A percentile compares a stretch with the other conserved stretches of the same genome.
These are phyloP conservation scores for Chlamydomonas reinhardtii DNA, from an alignment of 163 green algal genomes.

Conservation along the genomic window DNA sequence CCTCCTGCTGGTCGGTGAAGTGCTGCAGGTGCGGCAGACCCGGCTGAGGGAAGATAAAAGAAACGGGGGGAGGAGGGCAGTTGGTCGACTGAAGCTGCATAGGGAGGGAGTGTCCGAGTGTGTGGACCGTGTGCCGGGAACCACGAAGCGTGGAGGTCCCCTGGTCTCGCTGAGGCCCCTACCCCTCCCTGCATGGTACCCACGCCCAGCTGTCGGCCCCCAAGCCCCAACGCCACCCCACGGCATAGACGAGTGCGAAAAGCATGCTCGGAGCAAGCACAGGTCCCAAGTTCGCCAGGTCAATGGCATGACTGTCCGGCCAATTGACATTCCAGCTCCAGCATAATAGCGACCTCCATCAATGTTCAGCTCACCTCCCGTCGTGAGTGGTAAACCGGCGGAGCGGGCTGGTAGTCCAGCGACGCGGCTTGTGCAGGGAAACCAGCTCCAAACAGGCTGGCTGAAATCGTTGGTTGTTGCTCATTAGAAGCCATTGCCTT, in stretches of 20 bases:
- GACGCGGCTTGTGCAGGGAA: constrained; percentile 27
- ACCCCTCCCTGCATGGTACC: background rate
- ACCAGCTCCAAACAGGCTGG: constrained; percentile 1
- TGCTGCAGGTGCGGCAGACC: constrained; percentile 21
- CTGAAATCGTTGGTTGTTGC: background rate
- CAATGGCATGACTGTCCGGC: too few species aligned
- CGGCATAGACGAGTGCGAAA: too few species aligned
- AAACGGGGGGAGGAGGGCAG: background rate
- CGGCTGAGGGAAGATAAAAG: background rate
- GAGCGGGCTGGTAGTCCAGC: constrained; percentile 1
- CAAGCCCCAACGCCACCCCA: too few species aligned
- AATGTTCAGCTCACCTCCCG: constrained; percentile 6
- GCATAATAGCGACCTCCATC: background rate
- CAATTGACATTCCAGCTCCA: too few species aligned
- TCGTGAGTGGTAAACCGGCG: constrained; percentile 6
- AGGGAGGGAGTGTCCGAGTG: background rate
- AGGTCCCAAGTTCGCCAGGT: too few species aligned
- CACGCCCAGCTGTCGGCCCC: too few species aligned
- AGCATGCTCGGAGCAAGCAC: too few species aligned
- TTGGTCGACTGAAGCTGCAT: background rate
- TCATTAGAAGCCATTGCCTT: background rate
- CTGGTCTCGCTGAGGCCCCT: too few species aligned
- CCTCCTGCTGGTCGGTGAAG: constrained; percentile 28
- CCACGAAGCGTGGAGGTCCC: too few species aligned
- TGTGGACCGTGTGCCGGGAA: too few species aligned